These are phyloP conservation scores for Venturia aucupariae DNA, from an alignment of 2,329 filamentous ascomycete species.

Conservation along the genomic window DNA sequence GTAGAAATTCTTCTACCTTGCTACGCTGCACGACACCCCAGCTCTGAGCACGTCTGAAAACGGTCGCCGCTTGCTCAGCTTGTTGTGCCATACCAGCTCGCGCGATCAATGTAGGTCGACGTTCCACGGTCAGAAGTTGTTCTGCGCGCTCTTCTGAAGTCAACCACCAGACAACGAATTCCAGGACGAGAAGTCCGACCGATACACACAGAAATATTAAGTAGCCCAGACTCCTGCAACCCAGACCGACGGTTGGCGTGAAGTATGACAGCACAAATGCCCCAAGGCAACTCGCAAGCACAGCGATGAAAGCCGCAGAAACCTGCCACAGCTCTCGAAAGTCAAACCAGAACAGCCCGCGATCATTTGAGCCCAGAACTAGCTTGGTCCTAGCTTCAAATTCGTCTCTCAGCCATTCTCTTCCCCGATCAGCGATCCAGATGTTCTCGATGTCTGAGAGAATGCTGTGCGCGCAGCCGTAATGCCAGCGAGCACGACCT, in stretches of 20 bases:
- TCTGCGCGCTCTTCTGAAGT: constrained; percentile 11
- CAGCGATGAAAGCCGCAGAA: constrained; percentile 6
- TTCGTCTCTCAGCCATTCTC: constrained; percentile 14
- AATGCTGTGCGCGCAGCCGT: constrained; percentile 15
- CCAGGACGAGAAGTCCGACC: constrained; percentile 3
- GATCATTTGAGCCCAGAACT: constrained; percentile 12
- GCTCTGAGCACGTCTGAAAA: not conserved
- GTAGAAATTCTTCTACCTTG: not conserved
- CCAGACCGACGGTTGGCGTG: constrained; percentile 15
- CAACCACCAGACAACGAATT: constrained; percentile 13
- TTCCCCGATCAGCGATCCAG: constrained; percentile 14
- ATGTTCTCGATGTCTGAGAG: constrained; percentile 15
- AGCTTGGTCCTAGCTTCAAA: constrained; percentile 10
- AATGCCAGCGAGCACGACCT: constrained; percentile 15
- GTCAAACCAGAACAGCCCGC: constrained; percentile 15
- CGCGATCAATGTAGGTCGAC: not conserved
- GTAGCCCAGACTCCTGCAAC: constrained; percentile 14
- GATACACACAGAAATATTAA: constrained; percentile 11
- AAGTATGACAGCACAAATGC: constrained; percentile 14
- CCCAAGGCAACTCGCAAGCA: constrained; percentile 9
- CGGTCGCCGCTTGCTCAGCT: not conserved
- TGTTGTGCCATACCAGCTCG: not conserved
- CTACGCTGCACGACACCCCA: not conserved
- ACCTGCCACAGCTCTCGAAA: constrained; percentile 14
- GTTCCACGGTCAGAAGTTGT: not conserved